Evolutionary conservation across 305 asterid species (phyloP), one percentile per base, ranked within the genome.

Genomic region (Solanum hybrid): DNA sequence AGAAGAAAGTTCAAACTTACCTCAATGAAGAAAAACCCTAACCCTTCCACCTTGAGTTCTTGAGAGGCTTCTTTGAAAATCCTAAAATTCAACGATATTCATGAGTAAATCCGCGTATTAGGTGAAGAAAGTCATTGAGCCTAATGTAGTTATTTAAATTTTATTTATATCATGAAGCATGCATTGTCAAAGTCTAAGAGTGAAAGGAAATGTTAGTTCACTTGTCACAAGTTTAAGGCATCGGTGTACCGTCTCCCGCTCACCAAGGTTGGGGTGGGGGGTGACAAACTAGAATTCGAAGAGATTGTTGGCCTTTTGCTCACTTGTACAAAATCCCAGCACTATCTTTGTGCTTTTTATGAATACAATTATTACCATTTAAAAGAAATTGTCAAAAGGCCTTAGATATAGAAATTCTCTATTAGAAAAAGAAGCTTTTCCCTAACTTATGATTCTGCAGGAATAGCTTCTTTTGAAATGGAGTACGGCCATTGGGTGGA

Each of bases 401-500:
- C 10, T 26, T 72, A 5, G 34, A 72, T 26, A 26, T 26, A 72
- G 79, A 72, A 26, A 26, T 72, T 72, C 79, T 26, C 33, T 1
- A 72, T 72, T 11, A 26, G 3, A 26, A 72, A 26, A 27, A 12
- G 20, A 72, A 72, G 20, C 65, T 65, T 68, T 84, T 32, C 11
- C 82, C 83, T 38, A 22, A 68, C 61, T 87, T 39, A 81, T 76
- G 88, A 87, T 32, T 87, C 32, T 84, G 89, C 93, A 97, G 99
- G 94, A 88, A 94, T 92, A 90, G 92, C 95, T 89, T 87, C 94
- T 24, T 97, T 97, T 90, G 99, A 94, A 88, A 88, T 92, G 95
- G 98, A 95, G 92, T 97, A 97, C 26, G 95, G 95, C 70, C 93
- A 89, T 79, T 97, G 99, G 99, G 96, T 96, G 90, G 98, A 96